Percentiles rank a stretch among this genome's conserved stretches.
Conservation (phyloP, 73 alveolate species). For the Symbiodinium pilosum region DNA sequence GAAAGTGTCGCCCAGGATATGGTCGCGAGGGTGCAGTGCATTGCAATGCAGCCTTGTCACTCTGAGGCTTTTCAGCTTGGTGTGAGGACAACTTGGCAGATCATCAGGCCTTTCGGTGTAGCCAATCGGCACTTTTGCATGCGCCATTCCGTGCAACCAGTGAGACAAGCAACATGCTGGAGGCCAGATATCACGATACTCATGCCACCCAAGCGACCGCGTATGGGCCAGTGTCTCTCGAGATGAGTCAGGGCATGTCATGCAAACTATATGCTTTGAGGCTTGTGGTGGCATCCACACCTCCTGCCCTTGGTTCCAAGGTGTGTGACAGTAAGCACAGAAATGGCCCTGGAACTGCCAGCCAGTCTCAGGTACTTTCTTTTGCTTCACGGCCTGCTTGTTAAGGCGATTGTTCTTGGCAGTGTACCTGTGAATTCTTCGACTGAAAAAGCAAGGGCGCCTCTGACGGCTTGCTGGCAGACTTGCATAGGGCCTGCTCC, state of each 20-base stretch:
- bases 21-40: no score
- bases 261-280: constrained; percentile 13
- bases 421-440: no score
- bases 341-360: background rate
- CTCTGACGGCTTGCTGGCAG: constrained; percentile 21
- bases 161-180: no score
- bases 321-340: background rate
- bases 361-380: constrained; percentile 32
- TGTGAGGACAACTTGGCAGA: constrained; percentile 46
- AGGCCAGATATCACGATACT: constrained; percentile 76
- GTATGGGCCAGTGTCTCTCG: constrained; percentile 40
- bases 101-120: constrained; percentile 17
- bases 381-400: constrained; percentile 33
- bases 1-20: background rate
- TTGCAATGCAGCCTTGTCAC: no score
- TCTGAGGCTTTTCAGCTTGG: constrained; percentile 34
- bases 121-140: background rate
- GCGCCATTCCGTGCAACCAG: background rate
- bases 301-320: constrained; percentile 74
- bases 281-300: constrained; percentile 80
- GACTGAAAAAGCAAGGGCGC: no score
- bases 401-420: background rate
- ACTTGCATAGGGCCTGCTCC: constrained; percentile 31
- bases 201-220: constrained; percentile 57
- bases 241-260: background rate